phyloP scores from a whole-genome alignment of 2,329 filamentous ascomycete species.

The Aureobasidium sp. region DNA sequence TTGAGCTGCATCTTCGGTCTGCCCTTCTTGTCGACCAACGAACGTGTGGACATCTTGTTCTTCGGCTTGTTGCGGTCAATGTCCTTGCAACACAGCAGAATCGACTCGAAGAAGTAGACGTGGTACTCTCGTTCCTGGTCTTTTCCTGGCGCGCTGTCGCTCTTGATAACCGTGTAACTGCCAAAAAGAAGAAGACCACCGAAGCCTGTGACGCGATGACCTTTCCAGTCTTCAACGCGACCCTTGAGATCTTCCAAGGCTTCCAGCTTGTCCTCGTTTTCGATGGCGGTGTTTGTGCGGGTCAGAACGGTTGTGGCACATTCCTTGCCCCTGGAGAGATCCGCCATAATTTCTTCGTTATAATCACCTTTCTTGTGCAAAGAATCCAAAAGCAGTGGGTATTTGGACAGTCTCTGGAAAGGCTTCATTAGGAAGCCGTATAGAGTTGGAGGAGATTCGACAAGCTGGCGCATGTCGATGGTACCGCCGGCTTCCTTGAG shows the following conservation, averaged over 20 bases:
- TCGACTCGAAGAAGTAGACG: constrained; percentile 93
- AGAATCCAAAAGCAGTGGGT: constrained; percentile 82
- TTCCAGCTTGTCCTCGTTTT: constrained; percentile 75
- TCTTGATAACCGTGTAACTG: constrained; percentile 81
- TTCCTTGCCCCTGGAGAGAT: constrained; percentile 69
- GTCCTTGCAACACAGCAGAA: constrained; percentile 95
- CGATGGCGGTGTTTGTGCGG: constrained; percentile 84
- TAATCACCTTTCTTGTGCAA: constrained; percentile 74
- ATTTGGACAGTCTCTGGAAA: constrained; percentile 92
- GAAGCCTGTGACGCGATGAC: constrained; percentile 82
- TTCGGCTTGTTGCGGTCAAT: constrained; percentile 75
- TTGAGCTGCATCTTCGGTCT: constrained; percentile 81
- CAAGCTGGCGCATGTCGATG: constrained; percentile 57
- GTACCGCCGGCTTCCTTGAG: constrained; percentile 62
- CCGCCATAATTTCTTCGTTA: constrained; percentile 59
- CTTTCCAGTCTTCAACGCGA: constrained; percentile 96
- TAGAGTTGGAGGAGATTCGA: constrained; percentile 76
- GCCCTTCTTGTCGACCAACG: constrained; percentile 58
- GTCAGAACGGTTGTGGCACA: constrained; percentile 74
- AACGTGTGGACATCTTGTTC: constrained; percentile 65
- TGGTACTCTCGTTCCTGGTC: constrained; percentile 97
- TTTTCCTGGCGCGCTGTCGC: constrained; percentile 52
- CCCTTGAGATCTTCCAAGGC: constrained; percentile 72
- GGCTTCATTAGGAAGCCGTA: constrained; percentile 93
- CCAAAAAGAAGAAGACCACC: constrained; percentile 82